A percentile compares a stretch with the other conserved stretches of the same genome.
These are phyloP conservation scores for Yamadazyma nakazawae DNA, from an alignment of 805 yeast genomes.

Conservation along the genomic window DNA sequence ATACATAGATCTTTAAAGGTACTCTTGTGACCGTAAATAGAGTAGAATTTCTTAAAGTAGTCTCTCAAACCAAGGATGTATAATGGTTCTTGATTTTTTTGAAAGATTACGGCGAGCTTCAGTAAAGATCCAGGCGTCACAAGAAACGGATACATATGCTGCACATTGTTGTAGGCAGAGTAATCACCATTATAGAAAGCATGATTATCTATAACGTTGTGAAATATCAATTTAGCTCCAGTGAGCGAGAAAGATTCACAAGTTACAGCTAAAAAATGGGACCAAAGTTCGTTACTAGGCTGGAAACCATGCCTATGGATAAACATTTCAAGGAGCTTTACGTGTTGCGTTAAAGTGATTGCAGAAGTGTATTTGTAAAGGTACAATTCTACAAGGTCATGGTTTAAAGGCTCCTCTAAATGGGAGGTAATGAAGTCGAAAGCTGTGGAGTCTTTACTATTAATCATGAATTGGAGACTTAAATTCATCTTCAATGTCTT, in stretches of 20 bases:
- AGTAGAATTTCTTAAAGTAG: constrained; percentile 39
- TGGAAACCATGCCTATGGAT: not conserved
- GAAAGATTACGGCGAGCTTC: constrained; percentile 27
- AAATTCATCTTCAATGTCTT: not conserved
- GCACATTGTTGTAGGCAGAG: constrained; percentile 7
- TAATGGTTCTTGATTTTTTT: constrained; percentile 21
- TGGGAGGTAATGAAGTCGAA: constrained; percentile 4
- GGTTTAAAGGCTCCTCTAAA: constrained; percentile 5
- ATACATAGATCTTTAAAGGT: constrained; percentile 27
- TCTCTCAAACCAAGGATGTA: constrained; percentile 28
- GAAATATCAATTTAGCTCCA: constrained; percentile 33
- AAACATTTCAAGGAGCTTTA: constrained; percentile 3
- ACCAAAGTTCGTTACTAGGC: constrained; percentile 30
- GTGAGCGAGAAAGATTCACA: constrained; percentile 16
- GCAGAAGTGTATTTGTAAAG: constrained; percentile 5
- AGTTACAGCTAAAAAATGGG: constrained; percentile 22
- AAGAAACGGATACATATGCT: constrained; percentile 28
- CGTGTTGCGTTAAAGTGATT: constrained; percentile 1
- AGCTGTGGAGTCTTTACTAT: not conserved
- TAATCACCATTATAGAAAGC: constrained; percentile 13
- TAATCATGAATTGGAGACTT: not conserved
- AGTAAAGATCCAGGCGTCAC: constrained; percentile 25
- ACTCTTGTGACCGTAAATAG: constrained; percentile 26
- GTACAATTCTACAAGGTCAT: constrained; percentile 11
- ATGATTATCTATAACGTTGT: constrained; percentile 31